phyloP scores from a whole-genome alignment of 805 yeast species.

The Torulaspora indica region DNA sequence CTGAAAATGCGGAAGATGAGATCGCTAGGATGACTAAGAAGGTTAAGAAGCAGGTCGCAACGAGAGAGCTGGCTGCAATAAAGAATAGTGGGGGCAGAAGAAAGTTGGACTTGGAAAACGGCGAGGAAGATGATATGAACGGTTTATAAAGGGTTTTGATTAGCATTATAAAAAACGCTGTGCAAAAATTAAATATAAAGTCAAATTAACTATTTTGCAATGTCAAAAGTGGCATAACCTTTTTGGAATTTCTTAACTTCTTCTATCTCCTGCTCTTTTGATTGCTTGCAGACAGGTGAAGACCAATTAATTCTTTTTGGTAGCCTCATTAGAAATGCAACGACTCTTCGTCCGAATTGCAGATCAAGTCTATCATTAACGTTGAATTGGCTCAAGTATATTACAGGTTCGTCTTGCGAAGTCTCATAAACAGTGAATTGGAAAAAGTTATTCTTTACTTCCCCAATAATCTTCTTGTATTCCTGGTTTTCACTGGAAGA shows the following conservation, averaged over 20 bases:
- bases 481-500: constrained; percentile 24
- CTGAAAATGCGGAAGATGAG: constrained; percentile 82
- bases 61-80: constrained; percentile 66
- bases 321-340: constrained; percentile 57
- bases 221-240: constrained; percentile 51
- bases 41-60: constrained; percentile 75
- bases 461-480: constrained; percentile 29
- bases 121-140: constrained; percentile 28
- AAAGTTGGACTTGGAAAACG: constrained; percentile 52
- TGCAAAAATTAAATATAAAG: background rate
- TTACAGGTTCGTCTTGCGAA: constrained; percentile 27
- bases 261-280: constrained; percentile 52
- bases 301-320: constrained; percentile 73
- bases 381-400: constrained; percentile 33
- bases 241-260: constrained; percentile 63
- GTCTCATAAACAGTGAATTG: constrained; percentile 38
- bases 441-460: constrained; percentile 32
- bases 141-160: constrained; percentile 15
- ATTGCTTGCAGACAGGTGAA: constrained; percentile 53
- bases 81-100: constrained; percentile 71
- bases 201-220: constrained; percentile 22
- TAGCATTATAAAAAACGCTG: constrained; percentile 1
- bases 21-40: constrained; percentile 85
- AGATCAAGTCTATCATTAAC: constrained; percentile 51
- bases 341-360: constrained; percentile 78